Evolutionary conservation across 2,329 filamentous ascomycete genomes (phyloP).

Genomic region (Bipolaris victoriae): DNA sequence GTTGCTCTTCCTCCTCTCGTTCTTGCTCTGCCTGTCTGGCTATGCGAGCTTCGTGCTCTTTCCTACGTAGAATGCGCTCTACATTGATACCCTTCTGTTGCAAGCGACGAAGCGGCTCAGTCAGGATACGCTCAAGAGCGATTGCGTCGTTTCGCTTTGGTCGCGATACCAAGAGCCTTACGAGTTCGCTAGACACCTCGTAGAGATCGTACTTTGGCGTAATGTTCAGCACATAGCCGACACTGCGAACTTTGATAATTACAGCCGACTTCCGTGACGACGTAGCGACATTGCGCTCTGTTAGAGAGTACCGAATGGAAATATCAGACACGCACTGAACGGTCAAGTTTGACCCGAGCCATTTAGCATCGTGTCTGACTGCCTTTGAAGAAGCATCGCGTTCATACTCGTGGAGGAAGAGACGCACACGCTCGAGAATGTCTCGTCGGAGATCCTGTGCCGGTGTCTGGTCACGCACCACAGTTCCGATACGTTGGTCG

Average conservation of each 20-base stretch:
- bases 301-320: slow-evolving; percentile 76
- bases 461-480: slow-evolving; percentile 69
- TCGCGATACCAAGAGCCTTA: slow-evolving; percentile 77
- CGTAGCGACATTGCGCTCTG: slow-evolving; percentile 65
- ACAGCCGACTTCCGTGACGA: slow-evolving; percentile 62
- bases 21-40: slow-evolving; percentile 81
- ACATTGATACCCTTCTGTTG: slow-evolving; percentile 94
- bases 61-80: slow-evolving; percentile 86
- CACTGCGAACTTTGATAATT: slow-evolving; percentile 75
- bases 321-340: slow-evolving; percentile 82
- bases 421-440: slow-evolving; percentile 83
- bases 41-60: slow-evolving; percentile 84
- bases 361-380: slow-evolving; percentile 86
- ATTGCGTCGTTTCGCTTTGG: slow-evolving; percentile 88
- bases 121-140: slow-evolving; percentile 89
- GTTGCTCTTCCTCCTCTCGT: slow-evolving; percentile 66
- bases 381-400: slow-evolving; percentile 62
- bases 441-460: slow-evolving; percentile 76
- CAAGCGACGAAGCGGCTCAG: slow-evolving; percentile 80
- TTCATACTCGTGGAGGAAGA: slow-evolving; percentile 87
- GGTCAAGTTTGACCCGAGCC: slow-evolving; percentile 83
- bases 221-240: slow-evolving; percentile 75
- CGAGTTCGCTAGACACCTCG: slow-evolving; percentile 87
- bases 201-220: slow-evolving; percentile 81
- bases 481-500: slow-evolving; percentile 72